Evolutionary conservation across 2,329 filamentous ascomycete genomes (phyloP).

Genomic region (Sporothrix luriei): DNA sequence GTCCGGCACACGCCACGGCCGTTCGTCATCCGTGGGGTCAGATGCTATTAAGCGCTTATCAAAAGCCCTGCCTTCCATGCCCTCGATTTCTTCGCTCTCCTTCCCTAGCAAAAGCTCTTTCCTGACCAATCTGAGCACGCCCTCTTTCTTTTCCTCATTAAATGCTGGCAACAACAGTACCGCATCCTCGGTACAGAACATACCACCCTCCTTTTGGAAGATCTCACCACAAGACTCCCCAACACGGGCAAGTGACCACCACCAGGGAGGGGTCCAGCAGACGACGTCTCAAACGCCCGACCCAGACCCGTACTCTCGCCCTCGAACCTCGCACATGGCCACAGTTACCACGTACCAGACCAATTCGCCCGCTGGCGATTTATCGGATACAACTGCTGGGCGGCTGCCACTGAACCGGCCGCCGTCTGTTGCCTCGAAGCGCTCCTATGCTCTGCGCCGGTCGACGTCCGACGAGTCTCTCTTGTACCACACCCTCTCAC

Average conservation of each 20-base stretch:
- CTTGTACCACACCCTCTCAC: constrained; percentile 73
- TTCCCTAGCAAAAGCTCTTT: constrained; percentile 46
- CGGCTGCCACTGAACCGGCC: constrained; percentile 30
- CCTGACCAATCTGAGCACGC: constrained; percentile 44
- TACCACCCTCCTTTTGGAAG: not conserved
- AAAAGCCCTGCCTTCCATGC: constrained; percentile 50
- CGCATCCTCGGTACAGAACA: constrained; percentile 21
- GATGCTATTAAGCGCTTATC: constrained; percentile 61
- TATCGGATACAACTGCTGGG: not conserved
- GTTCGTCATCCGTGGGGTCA: constrained; percentile 59
- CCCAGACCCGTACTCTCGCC: not conserved
- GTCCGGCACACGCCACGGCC: constrained; percentile 43
- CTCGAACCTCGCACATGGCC: not conserved
- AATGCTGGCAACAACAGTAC: constrained; percentile 23
- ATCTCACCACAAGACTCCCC: constrained; percentile 18
- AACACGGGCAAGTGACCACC: not conserved
- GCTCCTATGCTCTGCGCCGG: constrained; percentile 53
- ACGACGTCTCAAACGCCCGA: not conserved
- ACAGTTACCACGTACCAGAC: not conserved
- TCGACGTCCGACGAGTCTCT: constrained; percentile 78
- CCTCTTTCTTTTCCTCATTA: constrained; percentile 47
- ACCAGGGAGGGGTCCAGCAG: not conserved
- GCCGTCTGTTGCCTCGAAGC: constrained; percentile 37
- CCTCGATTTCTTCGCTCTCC: constrained; percentile 51
- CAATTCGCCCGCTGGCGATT: constrained; percentile 5